Percentiles rank a stretch among this genome's conserved stretches.
Evolutionary conservation across 371 early-diverging fungal genomes (phyloP).

Genomic region (Lichtheimia corymbifera): DNA sequence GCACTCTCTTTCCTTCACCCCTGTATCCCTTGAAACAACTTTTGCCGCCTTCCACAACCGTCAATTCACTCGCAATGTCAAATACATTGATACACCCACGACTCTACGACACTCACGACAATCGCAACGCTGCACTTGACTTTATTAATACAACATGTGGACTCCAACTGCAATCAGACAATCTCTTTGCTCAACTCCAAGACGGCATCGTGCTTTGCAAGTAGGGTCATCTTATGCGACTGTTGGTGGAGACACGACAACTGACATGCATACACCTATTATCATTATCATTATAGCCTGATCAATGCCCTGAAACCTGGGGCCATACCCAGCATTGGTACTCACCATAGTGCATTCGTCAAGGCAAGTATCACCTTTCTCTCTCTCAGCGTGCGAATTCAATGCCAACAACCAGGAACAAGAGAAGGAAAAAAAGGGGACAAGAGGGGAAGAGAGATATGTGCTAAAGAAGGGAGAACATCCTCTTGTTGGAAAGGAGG

Average conservation of each 20-base stretch:
- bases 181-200: conserved; percentile 30
- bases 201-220: conserved; percentile 76
- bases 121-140: conserved; percentile 24
- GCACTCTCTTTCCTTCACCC: conserved; percentile 2
- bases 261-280: not conserved
- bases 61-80: conserved; percentile 1
- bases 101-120: not conserved
- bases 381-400: not conserved
- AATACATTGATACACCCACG: too few relatives aligned
- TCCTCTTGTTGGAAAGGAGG: too few relatives aligned
- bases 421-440: not conserved
- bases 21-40: not conserved
- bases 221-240: conserved; percentile 32
- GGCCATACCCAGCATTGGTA: conserved; percentile 63
- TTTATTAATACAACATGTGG: conserved; percentile 31
- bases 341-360: conserved; percentile 64
- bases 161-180: conserved; percentile 21
- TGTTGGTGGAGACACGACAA: not conserved
- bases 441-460: not conserved
- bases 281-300: conserved; percentile 38
- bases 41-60: not conserved
- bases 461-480: not conserved
- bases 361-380: conserved; percentile 57
- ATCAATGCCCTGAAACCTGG: conserved; percentile 71
- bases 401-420: not conserved